These are phyloP conservation scores for Agrocybe chaxingu DNA, from an alignment of 768 basidiomycete species.

Conservation along the genomic window DNA sequence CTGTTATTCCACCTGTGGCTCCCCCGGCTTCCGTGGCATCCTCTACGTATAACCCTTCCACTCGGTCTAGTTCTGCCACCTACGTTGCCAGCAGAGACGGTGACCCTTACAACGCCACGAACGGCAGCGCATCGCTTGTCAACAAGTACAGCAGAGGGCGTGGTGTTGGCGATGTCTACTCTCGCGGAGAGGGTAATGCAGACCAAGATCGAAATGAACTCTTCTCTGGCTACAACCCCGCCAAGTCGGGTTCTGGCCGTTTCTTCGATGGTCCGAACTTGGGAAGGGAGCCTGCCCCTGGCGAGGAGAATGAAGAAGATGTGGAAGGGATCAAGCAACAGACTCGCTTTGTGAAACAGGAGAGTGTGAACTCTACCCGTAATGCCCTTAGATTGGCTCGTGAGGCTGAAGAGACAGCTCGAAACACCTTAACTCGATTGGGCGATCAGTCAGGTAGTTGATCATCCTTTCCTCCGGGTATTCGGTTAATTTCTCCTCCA, in stretches of 20 bases:
- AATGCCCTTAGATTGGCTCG: slow-evolving; percentile 91
- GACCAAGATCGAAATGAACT: slow-evolving; percentile 70
- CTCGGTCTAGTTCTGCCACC: slow-evolving; percentile 52
- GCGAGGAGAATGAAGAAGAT: slow-evolving; percentile 82
- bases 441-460: slow-evolving; percentile 89
- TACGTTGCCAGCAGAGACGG: slow-evolving; percentile 58
- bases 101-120: slow-evolving; percentile 17
- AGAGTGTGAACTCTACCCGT: slow-evolving; percentile 82
- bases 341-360: slow-evolving; percentile 86
- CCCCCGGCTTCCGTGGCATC: slow-evolving; percentile 25
- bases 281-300: slow-evolving; percentile 46
- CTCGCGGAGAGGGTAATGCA: slow-evolving; percentile 56
- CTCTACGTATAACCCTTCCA: slow-evolving; percentile 12
- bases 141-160: slow-evolving; percentile 52
- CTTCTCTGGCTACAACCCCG: slow-evolving; percentile 70
- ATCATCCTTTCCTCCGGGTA: background rate
- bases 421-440: slow-evolving; percentile 76
- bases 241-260: slow-evolving; percentile 55
- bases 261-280: slow-evolving; percentile 64
- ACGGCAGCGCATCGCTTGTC: slow-evolving; percentile 18
- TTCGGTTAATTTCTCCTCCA: slow-evolving; percentile 4
- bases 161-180: slow-evolving; percentile 61
- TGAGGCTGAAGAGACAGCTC: slow-evolving; percentile 96
- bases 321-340: slow-evolving; percentile 94
- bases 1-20: slow-evolving; percentile 66